phyloP scores from a whole-genome alignment of 1,284 basidiomycete species.

The Trichosporon inkin region DNA sequence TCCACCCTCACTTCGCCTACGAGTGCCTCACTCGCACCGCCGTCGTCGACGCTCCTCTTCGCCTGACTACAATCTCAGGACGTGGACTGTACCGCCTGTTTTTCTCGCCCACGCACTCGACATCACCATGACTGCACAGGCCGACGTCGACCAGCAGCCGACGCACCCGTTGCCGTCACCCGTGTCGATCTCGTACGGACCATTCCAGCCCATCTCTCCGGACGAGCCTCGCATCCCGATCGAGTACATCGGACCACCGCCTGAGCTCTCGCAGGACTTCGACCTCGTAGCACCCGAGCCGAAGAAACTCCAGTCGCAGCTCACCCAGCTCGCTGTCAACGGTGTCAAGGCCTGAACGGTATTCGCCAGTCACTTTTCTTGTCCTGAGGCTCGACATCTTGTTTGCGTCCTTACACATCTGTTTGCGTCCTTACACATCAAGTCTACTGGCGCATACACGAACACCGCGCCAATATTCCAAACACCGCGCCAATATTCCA shows the following conservation, averaged over 20 bases:
- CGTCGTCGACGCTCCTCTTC: no score
- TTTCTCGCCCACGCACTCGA: not conserved
- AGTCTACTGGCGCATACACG: no score
- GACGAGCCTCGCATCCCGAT: conserved; percentile 5
- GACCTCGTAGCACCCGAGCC: not conserved
- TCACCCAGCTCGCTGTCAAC: not conserved
- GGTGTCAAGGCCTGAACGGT: not conserved
- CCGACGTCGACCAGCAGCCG: not conserved
- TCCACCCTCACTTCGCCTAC: no score
- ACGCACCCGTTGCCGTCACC: not conserved
- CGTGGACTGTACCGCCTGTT: not conserved
- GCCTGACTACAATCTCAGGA: no score
- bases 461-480: no score
- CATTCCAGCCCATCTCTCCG: conserved; percentile 5
- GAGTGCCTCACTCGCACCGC: no score
- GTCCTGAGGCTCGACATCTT: no score
- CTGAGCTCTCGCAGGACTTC: not conserved
- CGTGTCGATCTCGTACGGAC: conserved; percentile 7
- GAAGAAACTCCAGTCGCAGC: not conserved
- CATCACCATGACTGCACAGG: not conserved
- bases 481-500: no score
- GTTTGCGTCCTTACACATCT: no score
- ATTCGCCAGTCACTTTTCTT: no score
- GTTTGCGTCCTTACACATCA: no score
- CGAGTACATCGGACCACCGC: conserved; percentile 2